Base-by-base conservation (phyloP, 768 basidiomycete genomes). In the Myochromella boudieri region DNA sequence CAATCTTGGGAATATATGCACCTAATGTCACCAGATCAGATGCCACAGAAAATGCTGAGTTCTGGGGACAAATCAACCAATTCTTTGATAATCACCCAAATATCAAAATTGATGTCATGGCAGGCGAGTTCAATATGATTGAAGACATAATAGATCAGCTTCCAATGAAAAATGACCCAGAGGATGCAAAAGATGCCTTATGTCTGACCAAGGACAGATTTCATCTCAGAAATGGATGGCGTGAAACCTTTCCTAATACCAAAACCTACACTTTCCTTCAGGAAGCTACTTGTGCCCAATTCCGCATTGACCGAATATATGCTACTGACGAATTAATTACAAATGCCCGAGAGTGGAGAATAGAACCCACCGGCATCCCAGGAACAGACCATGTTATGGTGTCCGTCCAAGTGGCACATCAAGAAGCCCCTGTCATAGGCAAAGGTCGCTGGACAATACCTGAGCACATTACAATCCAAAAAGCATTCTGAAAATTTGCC, bases 301-400 rank as follows among this genome's bases (percentile, higher is more conserved):
- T 69, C 1, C 38, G 68, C 3, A 58, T 74, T 5, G 68, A 74
- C 51, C 36, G 68, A n/a, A 69, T 73, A 32, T 72, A 72, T 37
- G 24, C 61, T 0, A 58, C 51, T 6, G 26, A 53, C 3, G n/a
- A 36, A n/a, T 8, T 47, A 2, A 1, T 9, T 1, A 6, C 26
- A 18, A 41, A 29, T 2, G 46, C 38, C 2, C 10, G 39, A 1
- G 11, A 47, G 4, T 48, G 39, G 46, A 20, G 15, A 8, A 48
- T 48, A 2, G 17, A 24, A 6, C 11, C 29, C 0, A 48, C 29
- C 1, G 24, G 32, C 0, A 31, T 48, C 2, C 33, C 39, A 1
- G 9, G 32, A 0, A 48, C 39, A 1, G 39, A 41, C 4, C 32
- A 48, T 21, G 12, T 26, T 12, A n/a, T 48, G 1, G 21, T 42